phyloP scores from a whole-genome alignment of 2,329 filamentous ascomycete genomes.

The Fusarium metavorans region DNA sequence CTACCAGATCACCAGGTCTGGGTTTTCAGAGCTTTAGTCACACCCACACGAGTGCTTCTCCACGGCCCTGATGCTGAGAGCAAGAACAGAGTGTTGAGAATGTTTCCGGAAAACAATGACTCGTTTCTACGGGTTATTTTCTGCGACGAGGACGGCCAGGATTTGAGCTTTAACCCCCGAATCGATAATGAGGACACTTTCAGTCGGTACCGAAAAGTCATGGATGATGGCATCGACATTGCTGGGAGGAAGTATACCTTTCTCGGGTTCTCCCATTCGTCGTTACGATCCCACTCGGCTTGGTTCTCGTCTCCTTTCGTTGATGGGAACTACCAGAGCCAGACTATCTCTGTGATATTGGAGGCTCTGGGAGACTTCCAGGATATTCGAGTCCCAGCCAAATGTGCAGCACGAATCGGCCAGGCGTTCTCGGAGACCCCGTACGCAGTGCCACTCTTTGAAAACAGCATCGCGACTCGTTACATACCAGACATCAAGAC shows the following conservation, averaged over 20 bases:
- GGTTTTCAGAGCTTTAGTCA: constrained; percentile 69
- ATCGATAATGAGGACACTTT: constrained; percentile 63
- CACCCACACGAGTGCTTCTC: constrained; percentile 68
- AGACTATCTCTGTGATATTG: constrained; percentile 60
- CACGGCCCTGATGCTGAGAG: constrained; percentile 74
- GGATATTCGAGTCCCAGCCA: constrained; percentile 64
- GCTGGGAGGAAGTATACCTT: constrained; percentile 74
- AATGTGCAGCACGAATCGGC: constrained; percentile 70
- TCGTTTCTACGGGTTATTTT: constrained; percentile 79
- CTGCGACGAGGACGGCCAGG: constrained; percentile 77
- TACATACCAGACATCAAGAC: constrained; percentile 66
- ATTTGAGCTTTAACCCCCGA: constrained; percentile 68
- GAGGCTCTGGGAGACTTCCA: constrained; percentile 62
- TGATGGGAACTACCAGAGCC: constrained; percentile 47
- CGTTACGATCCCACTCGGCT: constrained; percentile 76
- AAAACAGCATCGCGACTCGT: constrained; percentile 48
- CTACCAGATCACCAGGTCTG: constrained; percentile 57
- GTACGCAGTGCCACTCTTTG: constrained; percentile 66
- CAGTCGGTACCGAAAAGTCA: constrained; percentile 69
- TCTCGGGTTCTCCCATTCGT: constrained; percentile 84
- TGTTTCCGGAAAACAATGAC: constrained; percentile 69
- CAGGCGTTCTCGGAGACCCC: constrained; percentile 82
- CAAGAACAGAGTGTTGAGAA: constrained; percentile 78
- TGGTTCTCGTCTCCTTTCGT: constrained; percentile 70
- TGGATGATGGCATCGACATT: constrained; percentile 71